Evolutionary conservation across 306 rosid species (phyloP), one percentile per base, ranked within the genome.

Genomic region (Macrotyloma uniflorum): DNA sequence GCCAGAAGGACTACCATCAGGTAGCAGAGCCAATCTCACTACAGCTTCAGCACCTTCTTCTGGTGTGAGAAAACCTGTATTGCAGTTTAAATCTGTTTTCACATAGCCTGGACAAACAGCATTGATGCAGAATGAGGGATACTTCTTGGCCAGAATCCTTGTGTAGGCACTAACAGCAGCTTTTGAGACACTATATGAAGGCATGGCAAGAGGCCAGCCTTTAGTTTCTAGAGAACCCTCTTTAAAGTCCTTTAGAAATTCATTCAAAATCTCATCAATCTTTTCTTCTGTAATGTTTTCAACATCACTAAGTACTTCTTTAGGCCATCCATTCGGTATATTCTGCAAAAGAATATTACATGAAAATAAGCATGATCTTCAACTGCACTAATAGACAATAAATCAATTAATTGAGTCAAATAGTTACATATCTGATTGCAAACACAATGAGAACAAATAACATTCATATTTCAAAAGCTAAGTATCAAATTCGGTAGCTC

Each of bases 41-140:
- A 46, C 74, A 49, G 80, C 23, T 30, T 80, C 83, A 75, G 86
- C 90, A 30, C 91, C 91, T 80, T 90, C 96, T 67, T 88, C 91
- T 15, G 83, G 82, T 11, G 88, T 23, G 12, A 87, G 51, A 65
- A 2, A 0, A 1, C 91, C 91, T 4, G 76, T 58, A 16, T 82
- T 82, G 18, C 0, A 2, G 45, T 66, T 90, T 2, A 87, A 13
- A 55, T 88, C 89, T 0, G 90, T 84, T 59, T 76, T 82, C 35
- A 81, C 83, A 84, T 6, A 80, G 30, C 90, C 88, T 24, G 93
- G 91, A n/a, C 87, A 63, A 32, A 88, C 28, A 38, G 83, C 61
- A 49, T 87, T 79, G 53, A 70, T 59, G 71, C 77, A 70, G 68
- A 79, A 30, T 59, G 72, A 79, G 14, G 78, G 55, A 68, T 63